Base-by-base conservation (phyloP, 1,284 basidiomycete genomes). In the Cutaneotrichosporon spelunceum region DNA sequence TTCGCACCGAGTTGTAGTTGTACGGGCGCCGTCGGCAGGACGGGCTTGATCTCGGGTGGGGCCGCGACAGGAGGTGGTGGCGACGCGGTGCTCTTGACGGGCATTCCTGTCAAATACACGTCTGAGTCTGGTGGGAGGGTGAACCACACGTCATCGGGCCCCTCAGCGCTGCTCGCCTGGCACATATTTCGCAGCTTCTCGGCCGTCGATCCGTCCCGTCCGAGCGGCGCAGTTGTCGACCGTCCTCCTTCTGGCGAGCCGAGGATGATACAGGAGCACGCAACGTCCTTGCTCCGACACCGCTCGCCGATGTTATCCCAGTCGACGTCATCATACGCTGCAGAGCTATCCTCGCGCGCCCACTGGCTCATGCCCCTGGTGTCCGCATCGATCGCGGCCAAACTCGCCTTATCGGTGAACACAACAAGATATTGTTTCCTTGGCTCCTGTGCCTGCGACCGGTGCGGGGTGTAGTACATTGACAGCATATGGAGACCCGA, bases 161-260 rank as follows among this genome's bases (percentile, higher is more conserved):
- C 53, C 2, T 63, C 65, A 24, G 53, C n/a, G 4, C 48, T 42
- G 36, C 56, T 61, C 59, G 61, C 53, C 24, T 62, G 61, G 53
- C 65, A 64, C 56, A 70, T 68, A 29, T 61, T 65, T 48, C 61
- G 62, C 33, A 70, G 39, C 53, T 59, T 55, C 52, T 68, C 65
- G 2, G 62, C 61, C 13, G 57, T 61, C 14, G 63, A 55, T 4
- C 65, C 65, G 29, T 66, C 61, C 6, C 61, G 53, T 29, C 59
- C 62, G 16, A 57, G 26, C 23, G 56, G 36, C 8, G 54, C 54
- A 13, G 56, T 9, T 8, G 53, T 34, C n/a, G 45, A 26, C 21
- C 27, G 30, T 45, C 52, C 49, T 24, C 33, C 29, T 42, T 64
- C 60, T 11, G 59, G 48, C 16, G 60, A 67, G 8, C 53, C 66